phyloP scores from a whole-genome alignment of 163 green algal genomes.

The Scenedesmus sp. region DNA sequence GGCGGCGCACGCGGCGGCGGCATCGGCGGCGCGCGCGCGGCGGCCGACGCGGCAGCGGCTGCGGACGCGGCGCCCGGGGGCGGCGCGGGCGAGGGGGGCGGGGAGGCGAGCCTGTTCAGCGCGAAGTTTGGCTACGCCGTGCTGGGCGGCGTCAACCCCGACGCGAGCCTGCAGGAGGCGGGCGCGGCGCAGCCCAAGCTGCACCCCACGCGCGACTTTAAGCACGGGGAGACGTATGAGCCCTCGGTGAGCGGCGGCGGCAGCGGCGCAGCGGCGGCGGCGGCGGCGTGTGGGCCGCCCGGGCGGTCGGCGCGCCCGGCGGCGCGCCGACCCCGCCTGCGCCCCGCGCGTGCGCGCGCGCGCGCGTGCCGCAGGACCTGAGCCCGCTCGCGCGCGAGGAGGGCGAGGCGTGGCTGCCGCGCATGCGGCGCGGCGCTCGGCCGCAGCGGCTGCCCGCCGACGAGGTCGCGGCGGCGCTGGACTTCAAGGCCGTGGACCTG shows the following conservation, averaged over 20 bases:
- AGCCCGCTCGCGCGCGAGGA: conserved; percentile 10
- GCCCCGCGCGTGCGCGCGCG: neutral
- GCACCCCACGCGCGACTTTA: conserved; percentile 36
- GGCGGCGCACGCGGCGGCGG: neutral
- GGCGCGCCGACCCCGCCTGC: neutral
- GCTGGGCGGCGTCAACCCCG: conserved; percentile 37
- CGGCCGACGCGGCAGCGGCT: conserved; percentile 19
- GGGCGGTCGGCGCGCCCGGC: neutral
- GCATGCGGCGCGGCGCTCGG: neutral
- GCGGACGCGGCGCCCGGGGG: conserved; percentile 7
- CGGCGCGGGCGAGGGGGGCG: too few relatives aligned
- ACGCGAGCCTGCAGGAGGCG: conserved; percentile 23
- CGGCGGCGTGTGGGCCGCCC: neutral
- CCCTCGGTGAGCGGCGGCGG: conserved; percentile 13
- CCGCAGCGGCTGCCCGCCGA: neutral
- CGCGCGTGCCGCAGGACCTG: conserved; percentile 14
- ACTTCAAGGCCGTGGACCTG: conserved; percentile 41
- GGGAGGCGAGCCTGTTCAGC: neutral
- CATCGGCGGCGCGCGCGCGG: neutral
- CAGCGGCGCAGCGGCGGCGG: neutral
- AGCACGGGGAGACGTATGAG: conserved; percentile 22
- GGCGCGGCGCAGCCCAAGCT: conserved; percentile 37
- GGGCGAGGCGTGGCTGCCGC: conserved; percentile 4
- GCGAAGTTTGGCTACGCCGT: conserved; percentile 36
- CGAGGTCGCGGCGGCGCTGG: neutral